Percentiles rank a stretch among this genome's conserved stretches.
Evolutionary conservation across 2,329 filamentous ascomycete genomes (phyloP).

Genomic region (Nemania sp.): DNA sequence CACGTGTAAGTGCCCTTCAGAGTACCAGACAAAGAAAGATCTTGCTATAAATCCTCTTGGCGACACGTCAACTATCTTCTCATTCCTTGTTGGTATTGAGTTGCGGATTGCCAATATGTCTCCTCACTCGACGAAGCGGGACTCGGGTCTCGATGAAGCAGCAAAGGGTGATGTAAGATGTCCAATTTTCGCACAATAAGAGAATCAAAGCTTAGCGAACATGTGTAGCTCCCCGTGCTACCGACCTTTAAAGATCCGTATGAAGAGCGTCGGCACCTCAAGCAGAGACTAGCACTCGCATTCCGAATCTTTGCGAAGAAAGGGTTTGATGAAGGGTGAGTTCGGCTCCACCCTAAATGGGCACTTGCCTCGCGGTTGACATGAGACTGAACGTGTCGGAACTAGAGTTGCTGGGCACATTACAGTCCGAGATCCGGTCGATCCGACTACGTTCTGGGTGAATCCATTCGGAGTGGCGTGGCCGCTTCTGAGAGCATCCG

Average conservation of each 20-base stretch:
- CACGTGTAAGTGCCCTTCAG: not conserved
- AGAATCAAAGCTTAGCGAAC: not conserved
- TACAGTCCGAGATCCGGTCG: constrained; percentile 62
- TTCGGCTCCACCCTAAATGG: not conserved
- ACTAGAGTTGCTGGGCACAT: constrained; percentile 63
- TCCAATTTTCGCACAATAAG: not conserved
- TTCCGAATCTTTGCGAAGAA: constrained; percentile 63
- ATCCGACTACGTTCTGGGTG: constrained; percentile 66
- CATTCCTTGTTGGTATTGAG: not conserved
- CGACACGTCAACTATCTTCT: not conserved
- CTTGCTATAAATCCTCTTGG: not conserved
- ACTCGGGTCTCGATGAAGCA: constrained; percentile 7
- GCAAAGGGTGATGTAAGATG: constrained; percentile 22
- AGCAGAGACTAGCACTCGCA: constrained; percentile 57
- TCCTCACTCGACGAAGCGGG: constrained; percentile 26
- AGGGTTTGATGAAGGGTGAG: constrained; percentile 59
- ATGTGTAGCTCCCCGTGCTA: constrained; percentile 24
- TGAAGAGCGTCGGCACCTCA: constrained; percentile 57
- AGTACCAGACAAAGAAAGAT: not conserved
- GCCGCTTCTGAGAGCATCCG: constrained; percentile 64
- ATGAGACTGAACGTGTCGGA: constrained; percentile 5
- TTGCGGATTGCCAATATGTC: constrained; percentile 22
- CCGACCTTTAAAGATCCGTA: constrained; percentile 35
- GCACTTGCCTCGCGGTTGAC: not conserved
- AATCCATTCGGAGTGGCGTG: constrained; percentile 69